These are phyloP conservation scores for Viola odorata DNA, from an alignment of 345 rosid genomes.

Conservation along the genomic window DNA sequence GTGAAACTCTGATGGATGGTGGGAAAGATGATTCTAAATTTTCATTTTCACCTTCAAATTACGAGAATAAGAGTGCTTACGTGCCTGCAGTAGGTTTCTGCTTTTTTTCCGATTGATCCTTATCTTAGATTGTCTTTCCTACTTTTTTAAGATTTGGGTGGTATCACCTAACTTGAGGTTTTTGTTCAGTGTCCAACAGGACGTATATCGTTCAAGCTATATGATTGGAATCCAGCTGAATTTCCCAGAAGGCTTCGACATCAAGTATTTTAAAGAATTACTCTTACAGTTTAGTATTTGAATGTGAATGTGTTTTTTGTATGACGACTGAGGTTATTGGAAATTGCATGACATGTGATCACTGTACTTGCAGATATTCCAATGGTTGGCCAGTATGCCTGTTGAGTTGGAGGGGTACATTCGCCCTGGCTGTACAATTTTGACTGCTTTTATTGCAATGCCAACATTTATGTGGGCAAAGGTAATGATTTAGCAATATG, in stretches of 20 bases:
- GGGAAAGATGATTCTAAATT: constrained; percentile 49
- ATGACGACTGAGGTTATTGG: constrained; percentile 12
- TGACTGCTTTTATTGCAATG: constrained; percentile 84
- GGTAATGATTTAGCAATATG: constrained; percentile 33
- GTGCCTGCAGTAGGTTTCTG: constrained; percentile 64
- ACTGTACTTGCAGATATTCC: constrained; percentile 61
- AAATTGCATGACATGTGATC: constrained; percentile 26
- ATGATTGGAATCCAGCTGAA: constrained; percentile 99
- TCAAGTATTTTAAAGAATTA: constrained; percentile 74
- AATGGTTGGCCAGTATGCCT: constrained; percentile 97
- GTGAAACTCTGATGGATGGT: constrained; percentile 42
- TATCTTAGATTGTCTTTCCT: constrained; percentile 2
- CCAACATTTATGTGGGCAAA: constrained; percentile 81
- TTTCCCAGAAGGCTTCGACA: constrained; percentile 98
- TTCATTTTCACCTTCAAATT: constrained; percentile 51
- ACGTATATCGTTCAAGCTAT: constrained; percentile 93
- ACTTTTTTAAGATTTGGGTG: background rate
- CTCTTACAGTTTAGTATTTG: constrained; percentile 63
- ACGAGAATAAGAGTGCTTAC: constrained; percentile 61
- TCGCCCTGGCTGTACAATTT: constrained; percentile 95
- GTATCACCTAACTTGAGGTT: constrained; percentile 13
- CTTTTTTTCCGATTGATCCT: constrained; percentile 1
- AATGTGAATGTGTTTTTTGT: constrained; percentile 13
- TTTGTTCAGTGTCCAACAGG: constrained; percentile 87
- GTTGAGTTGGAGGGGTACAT: constrained; percentile 94